Base-by-base conservation (phyloP, 768 basidiomycete species). In the Boletus tomentosulus region DNA sequence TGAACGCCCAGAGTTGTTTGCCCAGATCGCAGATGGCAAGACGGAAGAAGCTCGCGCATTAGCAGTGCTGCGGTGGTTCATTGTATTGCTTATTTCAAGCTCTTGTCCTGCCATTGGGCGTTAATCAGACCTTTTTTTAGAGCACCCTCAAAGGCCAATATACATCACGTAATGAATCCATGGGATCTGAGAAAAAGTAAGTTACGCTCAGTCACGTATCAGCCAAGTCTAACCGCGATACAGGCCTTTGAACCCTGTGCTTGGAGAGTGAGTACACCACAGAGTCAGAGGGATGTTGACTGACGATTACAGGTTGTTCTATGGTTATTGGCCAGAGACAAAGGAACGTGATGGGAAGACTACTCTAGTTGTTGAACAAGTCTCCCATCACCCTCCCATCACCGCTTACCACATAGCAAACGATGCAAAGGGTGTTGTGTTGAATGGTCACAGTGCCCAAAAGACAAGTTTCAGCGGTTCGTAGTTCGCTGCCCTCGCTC, bases 131-230 rank as follows among this genome's bases (percentile, higher is more conserved):
- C 19, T 24, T 53, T 31, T 43, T 41, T 15, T n/a, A 88, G 87
- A 86, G 86, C 63, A 99, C 96, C 0, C 79, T 99, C 47, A 97
- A 94, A 69, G 95, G 92, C 13, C 94, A 97, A 66, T 94, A 94
- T 69, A 98, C 90, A 39, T 92, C 92, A 16, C 78, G 95, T 46
- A 98, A 98, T 63, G 94, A 97, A 74, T 86, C 86, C 58, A 87
- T 93, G 84, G 96, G 96, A 13, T 92, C 90, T 1, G 95, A 98
- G 81, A 98, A 98, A 79, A 98, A 98, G 90, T 91, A 58, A 46
- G 83, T 74, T 4, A 34, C 19, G 6, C 30, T 12, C 25, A 25
- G 34, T 55, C 19, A 35, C n/a, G 27, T 7, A 42, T 52, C 12
- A 50, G 6, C 51, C 58, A 44, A 13, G 38, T 53, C 64, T 57